Evolutionary conservation across 2,329 filamentous ascomycete species (phyloP).

Genomic region (Colletotrichum orchidophilum): DNA sequence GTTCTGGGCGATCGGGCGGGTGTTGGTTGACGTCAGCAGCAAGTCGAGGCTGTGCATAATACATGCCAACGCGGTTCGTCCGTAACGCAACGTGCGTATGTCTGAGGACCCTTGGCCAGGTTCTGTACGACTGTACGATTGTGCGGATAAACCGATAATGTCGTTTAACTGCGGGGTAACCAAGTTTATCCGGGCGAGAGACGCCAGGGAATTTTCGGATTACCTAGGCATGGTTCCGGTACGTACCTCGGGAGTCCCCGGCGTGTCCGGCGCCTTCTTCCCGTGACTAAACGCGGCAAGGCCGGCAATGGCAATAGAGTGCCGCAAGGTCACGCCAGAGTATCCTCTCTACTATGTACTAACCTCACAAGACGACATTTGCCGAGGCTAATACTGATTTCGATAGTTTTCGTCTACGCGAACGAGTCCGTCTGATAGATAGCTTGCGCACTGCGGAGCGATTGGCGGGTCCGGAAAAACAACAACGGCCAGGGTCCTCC

Average conservation of each 20-base stretch:
- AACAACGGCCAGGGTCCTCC: not conserved
- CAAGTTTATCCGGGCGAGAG: too few species aligned
- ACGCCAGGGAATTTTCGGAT: not conserved
- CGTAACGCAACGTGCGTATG: not conserved
- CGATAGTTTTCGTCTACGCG: not conserved
- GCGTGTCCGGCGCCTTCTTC: not conserved
- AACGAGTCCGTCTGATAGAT: not conserved
- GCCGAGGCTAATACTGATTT: not conserved
- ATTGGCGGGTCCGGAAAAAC: not conserved
- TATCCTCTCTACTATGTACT: not conserved
- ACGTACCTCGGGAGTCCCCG: not conserved
- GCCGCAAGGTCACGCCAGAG: not conserved
- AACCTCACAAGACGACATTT: not conserved
- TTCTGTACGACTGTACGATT: not conserved
- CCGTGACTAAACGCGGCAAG: not conserved
- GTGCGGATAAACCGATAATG: not conserved
- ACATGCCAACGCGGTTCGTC: not conserved
- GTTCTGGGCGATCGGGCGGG: not conserved
- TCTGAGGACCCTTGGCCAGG: not conserved
- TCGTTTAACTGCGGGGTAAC: too few species aligned
- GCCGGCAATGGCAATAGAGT: not conserved
- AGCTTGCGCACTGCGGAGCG: not conserved
- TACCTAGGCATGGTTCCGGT: not conserved
- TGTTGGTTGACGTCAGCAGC: not conserved
- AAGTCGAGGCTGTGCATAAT: not conserved